Evolutionary conservation across 176 grass and related monocot species (phyloP).

Genomic region (Bonia amplexicaulis): DNA sequence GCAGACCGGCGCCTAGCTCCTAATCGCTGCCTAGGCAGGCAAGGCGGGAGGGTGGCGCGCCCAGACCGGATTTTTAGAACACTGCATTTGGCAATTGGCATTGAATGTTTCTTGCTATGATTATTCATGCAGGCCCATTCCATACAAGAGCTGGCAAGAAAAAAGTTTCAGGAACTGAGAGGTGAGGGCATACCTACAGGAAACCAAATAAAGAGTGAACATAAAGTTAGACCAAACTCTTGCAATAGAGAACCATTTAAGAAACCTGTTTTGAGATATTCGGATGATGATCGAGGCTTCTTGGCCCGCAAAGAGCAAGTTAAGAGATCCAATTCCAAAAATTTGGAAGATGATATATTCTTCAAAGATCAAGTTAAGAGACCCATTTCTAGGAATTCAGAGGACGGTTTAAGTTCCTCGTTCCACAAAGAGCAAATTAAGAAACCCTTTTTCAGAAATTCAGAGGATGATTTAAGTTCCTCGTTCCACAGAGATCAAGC

Average conservation of each 20-base stretch:
- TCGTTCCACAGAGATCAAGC: constrained; percentile 32
- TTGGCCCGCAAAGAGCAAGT: constrained; percentile 34
- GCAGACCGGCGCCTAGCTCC: too few species aligned
- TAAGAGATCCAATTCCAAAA: constrained; percentile 35
- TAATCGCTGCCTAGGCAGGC: too few species aligned
- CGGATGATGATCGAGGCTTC: constrained; percentile 42
- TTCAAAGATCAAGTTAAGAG: constrained; percentile 37
- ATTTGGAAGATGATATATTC: not conserved
- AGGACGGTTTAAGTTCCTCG: constrained; percentile 26
- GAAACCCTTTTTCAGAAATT: constrained; percentile 22
- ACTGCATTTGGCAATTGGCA: not conserved
- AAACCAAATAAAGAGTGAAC: constrained; percentile 49
- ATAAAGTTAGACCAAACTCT: constrained; percentile 44
- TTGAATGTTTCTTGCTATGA: constrained; percentile 24
- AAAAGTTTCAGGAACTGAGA: constrained; percentile 85
- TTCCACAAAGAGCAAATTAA: constrained; percentile 30
- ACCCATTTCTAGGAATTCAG: constrained; percentile 13
- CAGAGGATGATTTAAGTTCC: constrained; percentile 27
- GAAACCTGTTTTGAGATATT: constrained; percentile 42
- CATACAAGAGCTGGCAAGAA: constrained; percentile 96
- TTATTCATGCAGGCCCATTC: constrained; percentile 66
- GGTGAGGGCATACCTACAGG: constrained; percentile 57
- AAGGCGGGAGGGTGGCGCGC: too few species aligned
- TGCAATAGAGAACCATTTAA: constrained; percentile 45
- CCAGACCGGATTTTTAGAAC: too few species aligned